Evolutionary conservation across 2,329 filamentous ascomycete species (phyloP).

Genomic region (Ascosphaera pollenicola): DNA sequence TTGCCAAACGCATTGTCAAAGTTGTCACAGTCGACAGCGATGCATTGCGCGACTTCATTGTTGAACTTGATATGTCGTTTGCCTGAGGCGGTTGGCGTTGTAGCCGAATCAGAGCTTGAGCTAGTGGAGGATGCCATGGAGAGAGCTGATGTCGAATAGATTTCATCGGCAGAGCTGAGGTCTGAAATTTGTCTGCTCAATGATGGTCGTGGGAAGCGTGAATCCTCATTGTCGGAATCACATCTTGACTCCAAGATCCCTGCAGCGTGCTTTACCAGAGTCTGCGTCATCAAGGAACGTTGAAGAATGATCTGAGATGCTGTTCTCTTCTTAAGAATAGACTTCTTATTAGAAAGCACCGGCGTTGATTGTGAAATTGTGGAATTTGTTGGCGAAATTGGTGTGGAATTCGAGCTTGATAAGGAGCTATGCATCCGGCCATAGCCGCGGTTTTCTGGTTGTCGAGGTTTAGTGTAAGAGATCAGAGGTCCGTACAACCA

Average conservation of each 20-base stretch:
- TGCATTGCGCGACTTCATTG: slow-evolving; percentile 86
- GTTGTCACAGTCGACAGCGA: slow-evolving; percentile 72
- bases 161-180: slow-evolving; percentile 36
- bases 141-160: slow-evolving; percentile 39
- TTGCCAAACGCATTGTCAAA: slow-evolving; percentile 26
- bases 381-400: slow-evolving; percentile 28
- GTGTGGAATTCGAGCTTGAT: slow-evolving; percentile 23
- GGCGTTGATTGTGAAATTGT: slow-evolving; percentile 36
- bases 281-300: slow-evolving; percentile 67
- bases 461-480: slow-evolving; percentile 36
- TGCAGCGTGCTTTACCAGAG: slow-evolving; percentile 70
- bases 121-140: slow-evolving; percentile 47
- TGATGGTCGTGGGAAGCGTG: slow-evolving; percentile 28
- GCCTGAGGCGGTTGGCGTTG: not conserved
- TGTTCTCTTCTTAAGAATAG: slow-evolving; percentile 88
- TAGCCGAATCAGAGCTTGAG: slow-evolving; percentile 29
- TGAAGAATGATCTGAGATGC: slow-evolving; percentile 93
- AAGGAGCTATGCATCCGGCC: not conserved
- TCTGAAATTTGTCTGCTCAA: slow-evolving; percentile 47
- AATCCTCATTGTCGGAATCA: slow-evolving; percentile 44
- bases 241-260: slow-evolving; percentile 43
- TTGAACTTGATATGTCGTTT: slow-evolving; percentile 90
- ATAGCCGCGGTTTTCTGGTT: not conserved
- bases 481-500: slow-evolving; percentile 94
- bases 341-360: slow-evolving; percentile 54